phyloP scores from a whole-genome alignment of 352 stramenopile genomes.

The Globisporangium paroecandrum region DNA sequence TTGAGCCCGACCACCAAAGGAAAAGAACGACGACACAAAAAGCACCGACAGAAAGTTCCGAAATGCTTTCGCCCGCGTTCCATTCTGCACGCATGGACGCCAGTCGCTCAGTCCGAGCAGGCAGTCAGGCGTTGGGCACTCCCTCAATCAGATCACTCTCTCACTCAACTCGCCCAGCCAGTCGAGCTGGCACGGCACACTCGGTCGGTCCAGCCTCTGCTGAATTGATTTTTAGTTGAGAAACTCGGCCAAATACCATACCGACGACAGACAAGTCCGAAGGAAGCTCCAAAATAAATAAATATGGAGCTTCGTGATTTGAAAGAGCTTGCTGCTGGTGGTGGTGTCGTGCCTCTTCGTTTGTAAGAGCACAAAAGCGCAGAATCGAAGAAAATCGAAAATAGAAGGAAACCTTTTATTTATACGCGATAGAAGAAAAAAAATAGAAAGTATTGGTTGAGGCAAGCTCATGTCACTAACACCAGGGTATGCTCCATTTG shows the following conservation, averaged over 20 bases:
- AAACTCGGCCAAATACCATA: background rate
- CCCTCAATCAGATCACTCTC: too few relatives aligned
- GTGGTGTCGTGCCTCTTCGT: background rate
- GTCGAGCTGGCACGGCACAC: background rate
- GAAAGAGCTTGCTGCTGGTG: background rate
- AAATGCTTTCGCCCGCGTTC: background rate
- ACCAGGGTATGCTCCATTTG: background rate
- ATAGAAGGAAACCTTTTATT: background rate
- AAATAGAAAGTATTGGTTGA: background rate
- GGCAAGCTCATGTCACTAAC: background rate
- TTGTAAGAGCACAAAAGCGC: background rate
- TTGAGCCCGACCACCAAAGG: background rate
- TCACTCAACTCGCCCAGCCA: background rate
- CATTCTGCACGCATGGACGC: background rate
- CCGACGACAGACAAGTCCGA: too few relatives aligned
- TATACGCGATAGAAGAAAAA: background rate
- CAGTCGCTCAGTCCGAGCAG: background rate
- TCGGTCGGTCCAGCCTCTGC: background rate
- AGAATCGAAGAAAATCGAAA: background rate
- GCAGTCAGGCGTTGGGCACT: background rate
- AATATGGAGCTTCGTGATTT: background rate
- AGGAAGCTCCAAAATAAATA: too few relatives aligned
- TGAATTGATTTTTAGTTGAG: slow-evolving; percentile 1
- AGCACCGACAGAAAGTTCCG: background rate
- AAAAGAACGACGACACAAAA: background rate